Base-by-base conservation (phyloP, 2,329 filamentous ascomycete genomes). In the Plenodomus tracheiphilus region DNA sequence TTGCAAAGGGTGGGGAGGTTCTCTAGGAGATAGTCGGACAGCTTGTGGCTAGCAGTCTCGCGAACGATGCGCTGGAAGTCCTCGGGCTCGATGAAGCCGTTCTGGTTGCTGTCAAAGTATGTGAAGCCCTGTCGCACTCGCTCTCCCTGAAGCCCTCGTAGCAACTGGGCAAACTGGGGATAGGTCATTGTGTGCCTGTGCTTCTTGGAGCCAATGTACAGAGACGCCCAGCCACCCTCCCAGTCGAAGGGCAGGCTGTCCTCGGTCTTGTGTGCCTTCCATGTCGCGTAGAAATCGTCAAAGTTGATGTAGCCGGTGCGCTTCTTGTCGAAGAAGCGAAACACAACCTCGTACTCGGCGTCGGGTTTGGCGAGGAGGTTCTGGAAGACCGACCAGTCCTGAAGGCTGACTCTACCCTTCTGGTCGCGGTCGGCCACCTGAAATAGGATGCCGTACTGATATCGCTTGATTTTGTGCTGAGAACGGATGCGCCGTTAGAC, bases 301-400 rank as follows among this genome's bases (percentile, higher is more conserved):
- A 93, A 96, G 72, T 92, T 93, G 67, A 99, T 91, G 41, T 83
- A 83, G 53, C 94, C 94, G 17, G 85, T 88, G 53, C 89, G 84
- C 43, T 93, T 86, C 63, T 90, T 82, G 69, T 97, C 93, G 75
- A 99, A 99, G 46, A 99, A 83, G 64, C 94, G 89, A 78, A 97
- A 99, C 15, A 94, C 93, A 64, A 99, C 96, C 75, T 97, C 92
- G 77, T 99, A 99, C 77, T 99, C 94, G 72, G 94, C 94, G 69
- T 97, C 94, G 54, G 94, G 89, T 77, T 97, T 97, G 61, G 82
- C 81, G 50, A 99, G 85, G 56, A 99, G 83, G 78, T 96, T 95
- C 77, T 97, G 90, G 75, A 97, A 99, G 57, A 88, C 87, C 39
- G 83, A 85, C 91, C 93, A 99, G 77, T 99, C 94, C 51, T 85